These are phyloP conservation scores for Leptodermis oblonga DNA, from an alignment of 257 asterid genomes.

Conservation along the genomic window DNA sequence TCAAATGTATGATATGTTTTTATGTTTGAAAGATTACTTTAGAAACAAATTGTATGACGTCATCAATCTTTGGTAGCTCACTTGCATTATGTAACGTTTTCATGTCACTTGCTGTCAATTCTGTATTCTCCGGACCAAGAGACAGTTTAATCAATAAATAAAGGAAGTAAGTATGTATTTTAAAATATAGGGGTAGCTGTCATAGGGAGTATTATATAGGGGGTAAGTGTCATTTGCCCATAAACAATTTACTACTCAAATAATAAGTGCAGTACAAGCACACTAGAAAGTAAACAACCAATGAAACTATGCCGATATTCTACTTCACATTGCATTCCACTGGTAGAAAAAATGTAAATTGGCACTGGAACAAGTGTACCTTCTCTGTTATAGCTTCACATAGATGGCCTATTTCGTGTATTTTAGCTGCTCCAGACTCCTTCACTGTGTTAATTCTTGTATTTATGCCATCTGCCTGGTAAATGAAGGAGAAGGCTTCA, in stretches of 20 bases:
- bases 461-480: slow-evolving; percentile 50
- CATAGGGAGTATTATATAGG: too few species aligned
- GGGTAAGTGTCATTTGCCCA: too few species aligned
- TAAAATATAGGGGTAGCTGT: too few species aligned
- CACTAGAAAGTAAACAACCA: background rate
- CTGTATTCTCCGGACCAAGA: too few species aligned
- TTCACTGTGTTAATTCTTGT: slow-evolving; percentile 36
- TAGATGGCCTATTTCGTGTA: slow-evolving; percentile 41
- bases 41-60: too few species aligned
- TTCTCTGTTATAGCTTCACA: slow-evolving; percentile 55
- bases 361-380: slow-evolving; percentile 32
- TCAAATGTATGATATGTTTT: too few species aligned
- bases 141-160: too few species aligned
- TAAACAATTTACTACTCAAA: background rate
- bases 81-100: too few species aligned
- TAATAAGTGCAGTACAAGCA: background rate
- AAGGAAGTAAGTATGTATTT: too few species aligned
- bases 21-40: too few species aligned
- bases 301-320: background rate
- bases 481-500: slow-evolving; percentile 16
- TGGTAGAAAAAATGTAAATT: background rate
- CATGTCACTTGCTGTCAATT: too few species aligned
- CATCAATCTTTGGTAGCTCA: too few species aligned
- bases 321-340: background rate
- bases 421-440: slow-evolving; percentile 58